Evolutionary conservation across 2,329 filamentous ascomycete species (phyloP).

Genomic region (Cytospora piceae): DNA sequence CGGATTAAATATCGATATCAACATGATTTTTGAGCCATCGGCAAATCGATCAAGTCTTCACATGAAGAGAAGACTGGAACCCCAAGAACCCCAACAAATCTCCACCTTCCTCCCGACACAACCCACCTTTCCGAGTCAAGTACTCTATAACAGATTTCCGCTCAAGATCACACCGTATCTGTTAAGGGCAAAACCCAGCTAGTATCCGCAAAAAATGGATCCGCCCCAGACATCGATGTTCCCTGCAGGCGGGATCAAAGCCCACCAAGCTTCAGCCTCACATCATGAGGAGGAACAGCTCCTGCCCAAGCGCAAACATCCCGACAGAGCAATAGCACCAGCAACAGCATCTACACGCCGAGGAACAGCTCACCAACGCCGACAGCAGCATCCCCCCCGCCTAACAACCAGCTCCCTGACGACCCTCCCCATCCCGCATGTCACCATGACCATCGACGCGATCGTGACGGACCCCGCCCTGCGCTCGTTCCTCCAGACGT

Average conservation of each 20-base stretch:
- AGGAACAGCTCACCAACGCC: constrained; percentile 30
- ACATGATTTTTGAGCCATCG: too few species aligned
- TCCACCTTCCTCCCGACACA: neutral
- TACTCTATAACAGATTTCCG: neutral
- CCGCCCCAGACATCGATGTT: neutral
- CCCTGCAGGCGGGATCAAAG: neutral
- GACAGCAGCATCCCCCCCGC: constrained; percentile 2
- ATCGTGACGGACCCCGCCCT: constrained; percentile 70
- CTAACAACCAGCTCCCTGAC: constrained; percentile 1
- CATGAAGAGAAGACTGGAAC: neutral
- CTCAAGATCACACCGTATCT: neutral
- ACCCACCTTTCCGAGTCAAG: neutral
- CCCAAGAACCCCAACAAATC: neutral
- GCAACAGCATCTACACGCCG: constrained; percentile 37
- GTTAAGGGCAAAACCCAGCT: neutral
- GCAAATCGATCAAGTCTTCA: too few species aligned
- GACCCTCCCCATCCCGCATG: constrained; percentile 8
- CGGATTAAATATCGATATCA: too few species aligned
- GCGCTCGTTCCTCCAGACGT: constrained; percentile 69
- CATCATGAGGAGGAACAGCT: neutral
- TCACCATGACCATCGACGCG: constrained; percentile 56
- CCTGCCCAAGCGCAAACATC: neutral
- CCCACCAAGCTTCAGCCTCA: neutral
- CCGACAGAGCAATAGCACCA: constrained; percentile 46
- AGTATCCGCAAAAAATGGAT: constrained; percentile 2